Evolutionary conservation across 139 green algal species (phyloP).

Genomic region (Zygnema cylindricum): DNA sequence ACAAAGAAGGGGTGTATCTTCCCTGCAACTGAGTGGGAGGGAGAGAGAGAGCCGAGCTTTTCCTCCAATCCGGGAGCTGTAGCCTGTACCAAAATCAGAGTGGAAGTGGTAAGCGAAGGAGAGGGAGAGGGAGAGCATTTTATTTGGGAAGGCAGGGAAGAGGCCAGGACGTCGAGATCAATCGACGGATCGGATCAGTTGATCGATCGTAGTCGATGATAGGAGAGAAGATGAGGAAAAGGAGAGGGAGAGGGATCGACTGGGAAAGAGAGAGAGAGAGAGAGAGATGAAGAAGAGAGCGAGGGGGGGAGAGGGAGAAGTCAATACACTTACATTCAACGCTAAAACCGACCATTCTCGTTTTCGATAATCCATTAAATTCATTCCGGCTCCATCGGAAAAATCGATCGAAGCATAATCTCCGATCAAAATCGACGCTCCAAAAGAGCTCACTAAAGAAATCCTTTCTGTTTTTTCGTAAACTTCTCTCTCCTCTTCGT

Average conservation of each 20-base stretch:
- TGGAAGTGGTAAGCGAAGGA: too few species aligned
- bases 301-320: slow-evolving; percentile 17
- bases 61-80: slow-evolving; percentile 42
- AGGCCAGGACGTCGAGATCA: too few species aligned
- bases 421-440: slow-evolving; percentile 45
- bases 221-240: too few species aligned
- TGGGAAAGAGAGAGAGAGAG: neutral
- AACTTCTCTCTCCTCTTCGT: slow-evolving; percentile 16
- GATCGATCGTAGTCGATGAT: neutral
- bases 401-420: slow-evolving; percentile 57
- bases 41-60: slow-evolving; percentile 32
- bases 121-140: too few species aligned
- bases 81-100: too few species aligned
- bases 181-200: too few species aligned
- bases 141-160: too few species aligned
- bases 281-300: slow-evolving; percentile 4
- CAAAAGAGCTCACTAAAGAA: slow-evolving; percentile 55
- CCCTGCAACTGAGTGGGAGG: slow-evolving; percentile 32
- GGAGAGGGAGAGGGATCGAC: too few species aligned
- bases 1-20: slow-evolving; percentile 52
- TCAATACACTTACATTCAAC: slow-evolving; percentile 43
- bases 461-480: slow-evolving; percentile 42
- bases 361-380: slow-evolving; percentile 53
- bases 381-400: slow-evolving; percentile 59
- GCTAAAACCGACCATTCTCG: slow-evolving; percentile 13